phyloP scores from a whole-genome alignment of 2,329 filamentous ascomycete species.

The Penicillium polonicum region DNA sequence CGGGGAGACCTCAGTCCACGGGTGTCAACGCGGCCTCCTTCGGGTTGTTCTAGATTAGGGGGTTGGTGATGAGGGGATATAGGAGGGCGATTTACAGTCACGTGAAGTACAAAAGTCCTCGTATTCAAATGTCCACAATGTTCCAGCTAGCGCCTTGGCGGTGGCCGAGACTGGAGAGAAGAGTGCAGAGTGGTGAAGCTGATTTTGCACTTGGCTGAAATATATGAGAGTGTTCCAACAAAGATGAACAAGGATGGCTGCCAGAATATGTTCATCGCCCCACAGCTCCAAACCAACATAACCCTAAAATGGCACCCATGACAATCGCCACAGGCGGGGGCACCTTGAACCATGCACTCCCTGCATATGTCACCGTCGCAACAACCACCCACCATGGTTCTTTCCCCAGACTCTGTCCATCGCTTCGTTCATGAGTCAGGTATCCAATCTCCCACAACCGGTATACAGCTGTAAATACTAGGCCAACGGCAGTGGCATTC shows the following conservation, averaged over 20 bases:
- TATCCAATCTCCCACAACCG: conserved; percentile 63
- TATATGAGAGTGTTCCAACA: background rate
- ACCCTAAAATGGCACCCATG: conserved; percentile 48
- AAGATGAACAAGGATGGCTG: background rate
- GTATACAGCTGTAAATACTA: conserved; percentile 66
- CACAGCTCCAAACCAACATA: conserved; percentile 50
- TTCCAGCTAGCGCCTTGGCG: background rate
- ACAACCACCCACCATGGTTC: conserved; percentile 66
- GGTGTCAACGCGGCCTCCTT: background rate
- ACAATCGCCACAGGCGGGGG: conserved; percentile 47
- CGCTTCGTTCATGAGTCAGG: conserved; percentile 50
- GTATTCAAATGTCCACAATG: background rate
- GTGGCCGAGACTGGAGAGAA: background rate
- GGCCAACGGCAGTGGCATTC: conserved; percentile 60
- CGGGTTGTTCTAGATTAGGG: background rate
- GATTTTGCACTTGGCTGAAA: background rate
- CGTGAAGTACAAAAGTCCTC: background rate
- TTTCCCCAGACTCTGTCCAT: conserved; percentile 54
- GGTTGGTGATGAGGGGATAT: background rate
- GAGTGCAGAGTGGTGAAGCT: background rate
- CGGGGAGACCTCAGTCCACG: background rate
- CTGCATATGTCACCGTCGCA: conserved; percentile 51
- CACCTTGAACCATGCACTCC: conserved; percentile 50
- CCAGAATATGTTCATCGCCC: conserved; percentile 8
- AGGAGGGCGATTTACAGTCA: background rate